Evolutionary conservation across 2,329 filamentous ascomycete species (phyloP).

Genomic region (Fusarium illudens): DNA sequence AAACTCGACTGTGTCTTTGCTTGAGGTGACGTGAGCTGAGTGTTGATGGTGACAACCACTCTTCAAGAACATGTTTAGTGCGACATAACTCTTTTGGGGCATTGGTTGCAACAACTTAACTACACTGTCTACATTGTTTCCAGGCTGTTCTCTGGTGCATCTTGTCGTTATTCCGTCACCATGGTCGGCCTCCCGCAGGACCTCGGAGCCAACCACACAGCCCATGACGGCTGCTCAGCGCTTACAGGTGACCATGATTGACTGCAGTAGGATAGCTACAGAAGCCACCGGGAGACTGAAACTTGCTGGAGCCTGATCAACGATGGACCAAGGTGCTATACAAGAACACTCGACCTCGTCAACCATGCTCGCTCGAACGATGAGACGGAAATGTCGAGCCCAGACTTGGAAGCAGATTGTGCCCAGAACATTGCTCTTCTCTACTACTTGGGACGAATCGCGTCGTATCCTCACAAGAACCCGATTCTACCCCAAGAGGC

Average conservation of each 20-base stretch:
- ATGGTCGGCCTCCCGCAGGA: constrained; percentile 34
- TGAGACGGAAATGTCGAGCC: not conserved
- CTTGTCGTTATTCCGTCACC: not conserved
- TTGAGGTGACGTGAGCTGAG: not conserved
- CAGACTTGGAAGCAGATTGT: not conserved
- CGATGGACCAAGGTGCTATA: not conserved
- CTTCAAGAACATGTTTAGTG: no score
- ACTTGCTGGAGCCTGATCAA: not conserved
- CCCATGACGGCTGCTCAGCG: not conserved
- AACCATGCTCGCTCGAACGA: not conserved
- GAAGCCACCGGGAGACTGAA: not conserved
- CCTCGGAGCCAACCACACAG: not conserved
- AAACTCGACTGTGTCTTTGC: constrained; percentile 1
- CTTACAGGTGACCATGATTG: not conserved
- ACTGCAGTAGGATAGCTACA: not conserved
- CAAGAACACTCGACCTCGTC: not conserved
- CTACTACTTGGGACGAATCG: constrained; percentile 8
- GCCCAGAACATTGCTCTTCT: constrained; percentile 30
- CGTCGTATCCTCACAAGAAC: constrained; percentile 1
- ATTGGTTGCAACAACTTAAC: no score
- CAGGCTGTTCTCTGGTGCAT: not conserved
- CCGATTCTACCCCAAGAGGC: not conserved
- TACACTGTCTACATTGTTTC: no score
- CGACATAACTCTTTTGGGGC: no score
- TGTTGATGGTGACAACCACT: not conserved